Base-by-base conservation (phyloP, 1,139 yeast species). In the Blastobotrys aristatus region DNA sequence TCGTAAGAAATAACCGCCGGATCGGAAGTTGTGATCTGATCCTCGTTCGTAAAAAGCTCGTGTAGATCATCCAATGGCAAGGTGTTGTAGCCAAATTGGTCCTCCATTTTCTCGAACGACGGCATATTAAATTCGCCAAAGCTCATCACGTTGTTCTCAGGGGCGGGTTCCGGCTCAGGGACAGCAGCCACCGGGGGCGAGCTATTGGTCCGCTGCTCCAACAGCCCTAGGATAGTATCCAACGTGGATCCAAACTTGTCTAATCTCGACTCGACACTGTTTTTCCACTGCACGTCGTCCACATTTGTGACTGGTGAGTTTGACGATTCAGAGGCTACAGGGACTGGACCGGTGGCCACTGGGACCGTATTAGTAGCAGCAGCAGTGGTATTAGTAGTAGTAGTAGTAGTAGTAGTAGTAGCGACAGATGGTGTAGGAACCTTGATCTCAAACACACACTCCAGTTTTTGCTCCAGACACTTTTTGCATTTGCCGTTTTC, bases 381-480 rank as follows among this genome's bases (percentile, higher is more conserved):
- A 6, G 17, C 14, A 13, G 17, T 14, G 7, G 6, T n/a, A 6
- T 6, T 6, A 4, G 17, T 4, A 11, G 18, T 33, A 4, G 13
- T 33, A 14, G 22, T 18, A 11, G 17, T 16, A 3, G 10, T 8
- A 20, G 18, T 6, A 5, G 11, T 16, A 16, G n/a, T n/a, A 30
- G 75, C 58, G 13, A 20, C 45, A n/a, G 26, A 21, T 1, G 44
- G 17, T 64, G 73, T 62, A 58, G 84, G 80, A 3, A 79, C 68
- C 53, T 77, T 78, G 43, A 76, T 74, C 36, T 77, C 78, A 62
- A 76, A 82, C 40, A 76, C 75, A 57, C 88, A 82, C 38, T 71
- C 75, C 37, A 77, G 70, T 20, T 77, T 77, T 18, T 69, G 72
- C 39, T 73, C 73, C 18, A 70, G 56, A 58, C 89, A 82, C 50